Conservation (phyloP, 2,329 filamentous ascomycete genomes). For the Teratosphaeria viscida region DNA sequence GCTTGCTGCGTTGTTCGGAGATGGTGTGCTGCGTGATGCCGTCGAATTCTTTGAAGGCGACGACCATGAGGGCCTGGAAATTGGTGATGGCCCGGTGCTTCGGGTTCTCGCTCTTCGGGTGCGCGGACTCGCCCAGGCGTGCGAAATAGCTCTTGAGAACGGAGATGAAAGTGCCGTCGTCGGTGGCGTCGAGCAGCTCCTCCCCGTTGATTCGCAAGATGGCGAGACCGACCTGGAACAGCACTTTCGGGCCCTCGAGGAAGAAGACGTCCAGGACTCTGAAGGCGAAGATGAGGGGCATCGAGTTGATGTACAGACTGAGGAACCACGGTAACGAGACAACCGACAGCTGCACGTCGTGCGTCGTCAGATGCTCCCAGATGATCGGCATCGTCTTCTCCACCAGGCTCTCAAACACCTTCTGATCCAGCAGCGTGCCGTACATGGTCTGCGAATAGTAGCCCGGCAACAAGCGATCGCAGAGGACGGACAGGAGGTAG, state of each 20-base stretch:
- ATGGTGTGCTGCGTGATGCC: constrained; percentile 90
- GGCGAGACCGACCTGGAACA: constrained; percentile 95
- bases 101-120: constrained; percentile 88
- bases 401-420: constrained; percentile 95
- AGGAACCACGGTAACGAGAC: constrained; percentile 97
- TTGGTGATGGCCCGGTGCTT: constrained; percentile 88
- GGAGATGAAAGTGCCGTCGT: constrained; percentile 94
- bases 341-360: constrained; percentile 92
- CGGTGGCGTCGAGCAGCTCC: constrained; percentile 80
- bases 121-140: constrained; percentile 85
- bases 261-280: constrained; percentile 96
- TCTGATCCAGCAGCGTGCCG: constrained; percentile 88
- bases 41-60: constrained; percentile 96
- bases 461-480: constrained; percentile 83
- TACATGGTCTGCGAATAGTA: constrained; percentile 99
- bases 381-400: constrained; percentile 98
- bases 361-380: constrained; percentile 96
- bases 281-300: constrained; percentile 96
- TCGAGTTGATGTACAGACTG: constrained; percentile 97
- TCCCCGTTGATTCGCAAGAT: constrained; percentile 96
- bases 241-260: constrained; percentile 89
- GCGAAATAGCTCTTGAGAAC: constrained; percentile 93
- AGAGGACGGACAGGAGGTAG: constrained; percentile 81
- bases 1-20: constrained; percentile 76
- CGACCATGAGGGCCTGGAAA: constrained; percentile 98